These are phyloP conservation scores for Calocybe indica DNA, from an alignment of 768 basidiomycete species.

Conservation along the genomic window DNA sequence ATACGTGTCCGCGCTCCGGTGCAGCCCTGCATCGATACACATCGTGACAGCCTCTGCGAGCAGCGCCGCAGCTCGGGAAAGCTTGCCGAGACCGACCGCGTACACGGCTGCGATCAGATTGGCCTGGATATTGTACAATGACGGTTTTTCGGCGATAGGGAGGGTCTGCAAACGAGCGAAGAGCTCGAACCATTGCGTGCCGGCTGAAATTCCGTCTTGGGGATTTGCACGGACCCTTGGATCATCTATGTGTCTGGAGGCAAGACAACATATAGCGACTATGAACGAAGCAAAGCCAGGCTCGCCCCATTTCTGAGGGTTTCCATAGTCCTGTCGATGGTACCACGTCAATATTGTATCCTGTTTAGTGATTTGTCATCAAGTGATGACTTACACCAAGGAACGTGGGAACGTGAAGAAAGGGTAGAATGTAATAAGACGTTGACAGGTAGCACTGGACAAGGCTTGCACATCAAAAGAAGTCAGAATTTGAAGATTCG, in stretches of 20 bases:
- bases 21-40: constrained; percentile 83
- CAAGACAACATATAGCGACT: constrained; percentile 87
- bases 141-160: constrained; percentile 83
- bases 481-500: constrained; percentile 6
- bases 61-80: constrained; percentile 81
- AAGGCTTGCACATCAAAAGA: constrained; percentile 35
- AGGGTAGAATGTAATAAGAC: constrained; percentile 89
- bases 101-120: constrained; percentile 90
- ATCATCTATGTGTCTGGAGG: constrained; percentile 91
- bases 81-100: constrained; percentile 83
- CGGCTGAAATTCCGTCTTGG: constrained; percentile 79
- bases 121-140: constrained; percentile 88
- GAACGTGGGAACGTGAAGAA: constrained; percentile 89
- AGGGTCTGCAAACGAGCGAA: constrained; percentile 84
- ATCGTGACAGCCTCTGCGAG: constrained; percentile 85
- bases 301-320: constrained; percentile 93
- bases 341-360: constrained; percentile 11
- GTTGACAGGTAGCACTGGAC: constrained; percentile 87
- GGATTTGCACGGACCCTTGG: constrained; percentile 81
- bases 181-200: constrained; percentile 88
- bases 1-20: constrained; percentile 81
- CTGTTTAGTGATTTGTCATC: constrained; percentile 3
- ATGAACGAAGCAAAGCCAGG: constrained; percentile 93
- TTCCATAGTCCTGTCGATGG: constrained; percentile 72
- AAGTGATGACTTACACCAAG: constrained; percentile 47